phyloP scores from a whole-genome alignment of 2,329 filamentous ascomycete genomes.

The Furcasterigmium furcatum region DNA sequence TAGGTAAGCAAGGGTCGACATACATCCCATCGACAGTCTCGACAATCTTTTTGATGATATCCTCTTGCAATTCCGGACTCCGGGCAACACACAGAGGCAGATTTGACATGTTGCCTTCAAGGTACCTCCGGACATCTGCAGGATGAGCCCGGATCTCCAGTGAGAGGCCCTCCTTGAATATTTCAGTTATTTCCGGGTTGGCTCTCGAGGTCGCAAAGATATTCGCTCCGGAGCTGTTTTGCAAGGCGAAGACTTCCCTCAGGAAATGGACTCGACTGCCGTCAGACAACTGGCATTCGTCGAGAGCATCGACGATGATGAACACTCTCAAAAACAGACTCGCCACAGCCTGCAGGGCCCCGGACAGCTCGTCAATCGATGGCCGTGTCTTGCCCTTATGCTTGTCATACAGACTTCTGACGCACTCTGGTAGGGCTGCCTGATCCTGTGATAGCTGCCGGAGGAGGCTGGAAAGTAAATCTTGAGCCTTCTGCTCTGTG shows the following conservation, averaged over 20 bases:
- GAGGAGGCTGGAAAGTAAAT: conserved; percentile 22
- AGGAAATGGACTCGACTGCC: background rate
- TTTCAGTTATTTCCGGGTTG: conserved; percentile 3
- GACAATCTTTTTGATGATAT: conserved; percentile 9
- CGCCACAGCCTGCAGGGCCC: conserved; percentile 1
- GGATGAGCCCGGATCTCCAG: conserved; percentile 27
- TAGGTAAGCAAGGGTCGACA: background rate
- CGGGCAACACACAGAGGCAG: conserved; percentile 13
- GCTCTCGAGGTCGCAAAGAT: conserved; percentile 8
- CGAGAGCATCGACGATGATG: conserved; percentile 22
- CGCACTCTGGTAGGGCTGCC: conserved; percentile 15
- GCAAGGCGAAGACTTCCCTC: background rate
- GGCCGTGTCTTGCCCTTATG: rapidly evolving
- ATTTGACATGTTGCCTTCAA: conserved; percentile 17
- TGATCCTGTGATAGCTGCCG: conserved; percentile 23
- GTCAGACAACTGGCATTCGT: conserved; percentile 12
- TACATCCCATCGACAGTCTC: conserved; percentile 1
- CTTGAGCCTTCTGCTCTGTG: conserved; percentile 16
- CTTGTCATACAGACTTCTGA: background rate
- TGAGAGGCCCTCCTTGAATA: background rate
- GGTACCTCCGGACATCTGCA: conserved; percentile 25
- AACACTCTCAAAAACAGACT: conserved; percentile 8
- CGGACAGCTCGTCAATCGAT: background rate
- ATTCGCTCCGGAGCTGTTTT: conserved; percentile 1
- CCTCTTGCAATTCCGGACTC: conserved; percentile 4